Base-by-base conservation (phyloP, 108 stramenopile genomes). In the Cyclotella kingstonii region DNA sequence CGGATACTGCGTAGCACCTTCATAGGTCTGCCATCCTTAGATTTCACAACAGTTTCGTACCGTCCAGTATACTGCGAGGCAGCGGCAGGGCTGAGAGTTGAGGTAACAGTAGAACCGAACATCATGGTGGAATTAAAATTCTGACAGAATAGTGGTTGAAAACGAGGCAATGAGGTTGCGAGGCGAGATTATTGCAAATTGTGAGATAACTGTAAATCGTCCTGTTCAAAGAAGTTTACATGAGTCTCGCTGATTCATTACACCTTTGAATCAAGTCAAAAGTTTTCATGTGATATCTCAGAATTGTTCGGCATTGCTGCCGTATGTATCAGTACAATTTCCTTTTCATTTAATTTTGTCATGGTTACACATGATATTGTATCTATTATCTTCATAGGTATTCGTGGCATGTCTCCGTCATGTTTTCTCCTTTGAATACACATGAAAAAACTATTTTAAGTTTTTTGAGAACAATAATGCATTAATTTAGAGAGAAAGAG, bases 51-150 rank as follows among this genome's bases (percentile, higher is more conserved):
- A 40, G 56, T 58, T 31, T 68, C 66, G 19, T 68, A 68, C 15
- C 66, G 44, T 11, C 66, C 66, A 18, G 66, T 28, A 35, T 58
- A 49, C 31, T 53, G 19, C 0, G 56, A 44, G 19, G 66, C 56
- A 35, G 50, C 66, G 17, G 36, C 45, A 7, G 56, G 48, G 29
- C 56, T 68, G 56, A 68, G 31, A 27, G 28, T 26, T 11, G 36
- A 22, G 18, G 66, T 17, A 17, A 68, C 40, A 29, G 54, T 41
- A 3, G 29, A 21, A 12, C 38, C 55, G 30, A 29, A 31, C 27
- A 41, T 26, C 5, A 26, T 50, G 47, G 18, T 29, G 47, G 22
- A 42, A 1, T 21, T 18, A 3, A 35, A 25, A 5, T 21, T 23
- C 25, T 5, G 43, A 5, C 5, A 44, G 2, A 2, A 36, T 17